These are phyloP conservation scores for Sphaerulina vaccinii DNA, from an alignment of 2,329 filamentous ascomycete genomes.

Conservation along the genomic window DNA sequence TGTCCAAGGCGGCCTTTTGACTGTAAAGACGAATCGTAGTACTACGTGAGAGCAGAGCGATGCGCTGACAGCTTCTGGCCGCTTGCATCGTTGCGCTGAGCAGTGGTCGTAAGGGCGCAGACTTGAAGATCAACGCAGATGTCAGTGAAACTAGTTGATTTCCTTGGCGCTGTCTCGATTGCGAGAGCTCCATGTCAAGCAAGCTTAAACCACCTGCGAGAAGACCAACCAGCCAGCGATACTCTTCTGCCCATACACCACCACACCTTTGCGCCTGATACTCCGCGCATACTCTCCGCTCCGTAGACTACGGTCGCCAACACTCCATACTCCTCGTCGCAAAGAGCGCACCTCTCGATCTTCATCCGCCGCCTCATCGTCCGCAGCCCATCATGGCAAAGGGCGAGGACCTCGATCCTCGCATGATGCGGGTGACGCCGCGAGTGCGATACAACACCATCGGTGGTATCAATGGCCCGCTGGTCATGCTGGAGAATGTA, in stretches of 20 bases:
- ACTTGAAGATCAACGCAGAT: no score
- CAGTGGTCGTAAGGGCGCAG: no score
- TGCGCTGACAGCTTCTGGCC: neutral
- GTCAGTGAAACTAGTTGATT: no score
- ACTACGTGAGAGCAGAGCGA: neutral
- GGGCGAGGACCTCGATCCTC: constrained; percentile 43
- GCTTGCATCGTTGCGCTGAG: neutral
- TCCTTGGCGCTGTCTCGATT: no score
- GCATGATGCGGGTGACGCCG: constrained; percentile 61
- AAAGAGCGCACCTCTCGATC: neutral
- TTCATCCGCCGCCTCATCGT: constrained; percentile 1
- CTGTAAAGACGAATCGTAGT: neutral
- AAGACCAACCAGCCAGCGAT: no score
- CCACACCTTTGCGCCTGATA: no score
- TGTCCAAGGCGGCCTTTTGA: constrained; percentile 17
- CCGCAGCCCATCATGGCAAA: constrained; percentile 36
- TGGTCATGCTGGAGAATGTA: constrained; percentile 97
- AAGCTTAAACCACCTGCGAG: no score
- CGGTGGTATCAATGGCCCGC: constrained; percentile 92
- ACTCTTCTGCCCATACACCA: no score
- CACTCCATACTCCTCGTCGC: neutral
- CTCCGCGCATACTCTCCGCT: no score
- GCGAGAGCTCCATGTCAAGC: no score
- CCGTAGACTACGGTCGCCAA: neutral
- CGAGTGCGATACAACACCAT: constrained; percentile 96